These are phyloP conservation scores for Exophiala viscosa DNA, from an alignment of 2,329 filamentous ascomycete genomes.

Conservation along the genomic window DNA sequence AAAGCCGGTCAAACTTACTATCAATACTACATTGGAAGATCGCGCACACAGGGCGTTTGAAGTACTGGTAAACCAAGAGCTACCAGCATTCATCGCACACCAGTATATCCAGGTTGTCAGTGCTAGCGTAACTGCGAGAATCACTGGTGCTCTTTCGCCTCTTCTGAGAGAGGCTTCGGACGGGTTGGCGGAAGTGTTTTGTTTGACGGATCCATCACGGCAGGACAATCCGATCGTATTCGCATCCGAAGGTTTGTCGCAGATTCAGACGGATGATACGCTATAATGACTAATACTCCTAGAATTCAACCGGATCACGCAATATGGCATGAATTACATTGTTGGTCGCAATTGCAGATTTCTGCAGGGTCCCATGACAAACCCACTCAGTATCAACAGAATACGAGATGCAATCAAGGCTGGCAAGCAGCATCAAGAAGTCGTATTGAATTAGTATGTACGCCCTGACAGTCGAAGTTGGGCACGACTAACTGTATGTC, in stretches of 20 bases:
- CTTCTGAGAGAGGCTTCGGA: slow-evolving; percentile 67
- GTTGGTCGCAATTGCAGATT: slow-evolving; percentile 76
- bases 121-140: slow-evolving; percentile 62
- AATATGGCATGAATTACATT: slow-evolving; percentile 69
- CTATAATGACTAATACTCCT: slow-evolving; percentile 5
- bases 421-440: slow-evolving; percentile 68
- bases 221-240: slow-evolving; percentile 74
- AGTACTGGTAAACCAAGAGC: slow-evolving; percentile 61
- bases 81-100: slow-evolving; percentile 69
- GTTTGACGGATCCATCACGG: slow-evolving; percentile 68
- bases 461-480: not conserved
- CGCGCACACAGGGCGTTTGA: slow-evolving; percentile 65
- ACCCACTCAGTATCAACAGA: slow-evolving; percentile 58
- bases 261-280: not conserved
- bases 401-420: slow-evolving; percentile 59
- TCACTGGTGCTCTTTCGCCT: slow-evolving; percentile 63
- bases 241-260: slow-evolving; percentile 62
- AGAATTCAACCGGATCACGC: slow-evolving; percentile 72
- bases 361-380: slow-evolving; percentile 70
- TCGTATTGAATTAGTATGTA: slow-evolving; percentile 69
- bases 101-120: slow-evolving; percentile 68
- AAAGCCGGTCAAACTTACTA: slow-evolving; percentile 48
- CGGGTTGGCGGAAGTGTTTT: slow-evolving; percentile 72
- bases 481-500: slow-evolving; percentile 1
- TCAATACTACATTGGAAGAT: slow-evolving; percentile 58